Evolutionary conservation across 345 rosid species (phyloP).

Genomic region (Hibiscus syriacus): DNA sequence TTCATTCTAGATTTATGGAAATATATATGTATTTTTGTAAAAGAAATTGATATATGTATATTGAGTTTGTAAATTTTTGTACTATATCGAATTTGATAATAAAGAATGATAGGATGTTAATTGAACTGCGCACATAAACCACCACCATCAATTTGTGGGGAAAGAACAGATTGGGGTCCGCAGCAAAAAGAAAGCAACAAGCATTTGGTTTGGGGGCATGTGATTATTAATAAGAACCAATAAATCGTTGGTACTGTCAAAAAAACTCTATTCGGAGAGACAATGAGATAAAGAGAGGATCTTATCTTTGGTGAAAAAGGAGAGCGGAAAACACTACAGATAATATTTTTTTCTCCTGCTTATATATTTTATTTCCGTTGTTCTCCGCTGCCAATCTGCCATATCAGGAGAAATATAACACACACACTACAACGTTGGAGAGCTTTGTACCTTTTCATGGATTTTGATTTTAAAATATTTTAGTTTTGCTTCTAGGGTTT

Average conservation of each 20-base stretch:
- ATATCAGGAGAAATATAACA: too few relatives aligned
- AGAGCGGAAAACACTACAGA: neutral
- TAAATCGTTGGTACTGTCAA: neutral
- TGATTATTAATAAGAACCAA: neutral
- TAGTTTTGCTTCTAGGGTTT: neutral
- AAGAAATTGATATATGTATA: too few relatives aligned
- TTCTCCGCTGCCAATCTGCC: too few relatives aligned
- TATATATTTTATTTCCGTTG: neutral
- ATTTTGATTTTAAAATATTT: neutral
- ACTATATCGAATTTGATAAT: too few relatives aligned
- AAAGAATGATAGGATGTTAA: neutral
- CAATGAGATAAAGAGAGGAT: neutral
- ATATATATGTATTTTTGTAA: neutral
- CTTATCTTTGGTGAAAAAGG: neutral
- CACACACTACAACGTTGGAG: neutral
- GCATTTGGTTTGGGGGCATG: neutral
- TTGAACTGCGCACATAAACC: neutral
- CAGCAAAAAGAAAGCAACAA: neutral
- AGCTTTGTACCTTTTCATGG: neutral
- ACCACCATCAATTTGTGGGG: neutral
- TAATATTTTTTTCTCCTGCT: neutral
- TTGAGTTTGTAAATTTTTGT: too few relatives aligned
- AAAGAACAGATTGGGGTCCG: neutral
- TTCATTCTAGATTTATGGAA: too few relatives aligned
- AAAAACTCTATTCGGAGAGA: conserved; percentile 14